phyloP scores from a whole-genome alignment of 805 yeast genomes.

The Candida krabiensis region DNA sequence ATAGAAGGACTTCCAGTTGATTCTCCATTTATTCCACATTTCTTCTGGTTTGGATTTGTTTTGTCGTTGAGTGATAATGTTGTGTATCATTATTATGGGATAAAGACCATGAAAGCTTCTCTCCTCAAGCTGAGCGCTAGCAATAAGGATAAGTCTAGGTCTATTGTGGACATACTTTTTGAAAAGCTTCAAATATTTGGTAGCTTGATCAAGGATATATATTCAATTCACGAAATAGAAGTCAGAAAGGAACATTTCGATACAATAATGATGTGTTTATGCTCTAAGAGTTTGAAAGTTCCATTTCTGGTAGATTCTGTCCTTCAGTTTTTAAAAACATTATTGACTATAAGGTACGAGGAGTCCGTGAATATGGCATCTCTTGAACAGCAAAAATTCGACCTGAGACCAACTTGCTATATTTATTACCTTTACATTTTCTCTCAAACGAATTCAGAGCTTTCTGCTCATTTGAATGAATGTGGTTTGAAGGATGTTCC shows the following conservation, averaged over 20 bases:
- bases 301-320: conserved; percentile 57
- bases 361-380: conserved; percentile 26
- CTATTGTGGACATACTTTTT: conserved; percentile 31
- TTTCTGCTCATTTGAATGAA: conserved; percentile 31
- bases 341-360: conserved; percentile 43
- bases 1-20: conserved; percentile 46
- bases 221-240: conserved; percentile 37
- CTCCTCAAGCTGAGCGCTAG: conserved; percentile 34
- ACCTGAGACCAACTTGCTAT: conserved; percentile 32
- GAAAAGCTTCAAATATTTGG: conserved; percentile 40
- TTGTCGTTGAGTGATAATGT: conserved; percentile 27
- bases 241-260: conserved; percentile 51
- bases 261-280: conserved; percentile 44
- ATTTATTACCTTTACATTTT: conserved; percentile 33
- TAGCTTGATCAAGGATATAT: conserved; percentile 42
- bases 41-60: conserved; percentile 47
- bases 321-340: conserved; percentile 40
- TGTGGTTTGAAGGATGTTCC: conserved; percentile 36
- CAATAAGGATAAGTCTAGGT: conserved; percentile 25
- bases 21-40: conserved; percentile 46
- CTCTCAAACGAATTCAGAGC: conserved; percentile 36
- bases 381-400: conserved; percentile 10
- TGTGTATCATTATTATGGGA: conserved; percentile 30
- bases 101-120: conserved; percentile 37
- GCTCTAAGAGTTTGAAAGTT: conserved; percentile 57